A percentile compares a stretch with the other conserved stretches of the same genome.
These are phyloP conservation scores for Endocladia muricata DNA, from an alignment of 31 red algal species.

Conservation along the genomic window DNA sequence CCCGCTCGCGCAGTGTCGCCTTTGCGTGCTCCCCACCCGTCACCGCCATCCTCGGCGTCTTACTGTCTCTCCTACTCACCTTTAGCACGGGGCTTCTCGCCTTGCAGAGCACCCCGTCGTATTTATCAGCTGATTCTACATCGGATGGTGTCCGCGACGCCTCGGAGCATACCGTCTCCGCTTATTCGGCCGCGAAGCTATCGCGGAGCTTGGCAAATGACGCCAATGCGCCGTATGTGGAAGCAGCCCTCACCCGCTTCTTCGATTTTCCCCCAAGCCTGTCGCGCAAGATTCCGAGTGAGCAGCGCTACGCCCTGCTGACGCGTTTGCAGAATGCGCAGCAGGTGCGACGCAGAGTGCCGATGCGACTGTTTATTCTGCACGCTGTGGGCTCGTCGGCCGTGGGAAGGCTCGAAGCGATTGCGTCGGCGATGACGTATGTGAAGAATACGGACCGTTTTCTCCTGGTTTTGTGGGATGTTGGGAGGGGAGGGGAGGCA, in stretches of 20 bases:
- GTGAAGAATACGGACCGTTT: slow-evolving; percentile 47
- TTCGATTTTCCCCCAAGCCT: slow-evolving; percentile 53
- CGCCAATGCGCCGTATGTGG: slow-evolving; percentile 1
- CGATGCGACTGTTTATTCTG: slow-evolving; percentile 42
- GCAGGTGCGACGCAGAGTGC: background rate
- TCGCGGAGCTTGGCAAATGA: background rate
- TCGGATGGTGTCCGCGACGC: background rate
- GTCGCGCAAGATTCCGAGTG: slow-evolving; percentile 14
- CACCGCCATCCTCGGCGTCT: background rate
- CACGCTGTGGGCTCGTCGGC: slow-evolving; percentile 35
- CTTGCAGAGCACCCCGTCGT: background rate
- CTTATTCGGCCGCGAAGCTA: background rate
- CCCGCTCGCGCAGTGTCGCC: too few species aligned
- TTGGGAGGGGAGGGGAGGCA: slow-evolving; percentile 37
- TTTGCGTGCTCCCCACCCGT: background rate
- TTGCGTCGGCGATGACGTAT: slow-evolving; percentile 51
- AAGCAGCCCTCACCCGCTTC: background rate
- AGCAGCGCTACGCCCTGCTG: slow-evolving; percentile 25
- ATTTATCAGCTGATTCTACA: background rate
- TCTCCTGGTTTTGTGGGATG: slow-evolving; percentile 59
- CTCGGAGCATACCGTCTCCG: background rate
- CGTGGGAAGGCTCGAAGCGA: slow-evolving; percentile 14
- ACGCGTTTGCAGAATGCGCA: slow-evolving; percentile 31
- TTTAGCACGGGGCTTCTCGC: background rate
- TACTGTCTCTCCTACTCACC: background rate